These are phyloP conservation scores for Irpex lacteus DNA, from an alignment of 1,284 basidiomycete species.

Conservation along the genomic window DNA sequence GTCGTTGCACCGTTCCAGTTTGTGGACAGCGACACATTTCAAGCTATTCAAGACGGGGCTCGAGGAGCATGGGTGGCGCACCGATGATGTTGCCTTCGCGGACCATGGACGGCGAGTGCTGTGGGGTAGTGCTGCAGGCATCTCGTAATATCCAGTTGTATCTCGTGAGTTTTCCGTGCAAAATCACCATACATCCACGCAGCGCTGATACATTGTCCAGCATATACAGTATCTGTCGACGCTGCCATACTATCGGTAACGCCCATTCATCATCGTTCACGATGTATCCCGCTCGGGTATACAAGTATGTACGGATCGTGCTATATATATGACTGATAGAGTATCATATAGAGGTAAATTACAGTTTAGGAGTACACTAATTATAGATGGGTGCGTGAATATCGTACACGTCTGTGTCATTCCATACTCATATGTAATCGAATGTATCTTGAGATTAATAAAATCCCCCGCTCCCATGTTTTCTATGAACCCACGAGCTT, in stretches of 20 bases:
- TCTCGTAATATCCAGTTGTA: not conserved
- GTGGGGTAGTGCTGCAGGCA: slow-evolving; percentile 19
- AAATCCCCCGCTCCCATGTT: too few relatives aligned
- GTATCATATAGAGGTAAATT: not conserved
- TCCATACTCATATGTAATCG: not conserved
- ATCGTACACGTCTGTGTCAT: not conserved
- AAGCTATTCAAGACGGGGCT: slow-evolving; percentile 22
- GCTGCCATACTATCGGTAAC: not conserved
- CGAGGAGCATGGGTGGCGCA: slow-evolving; percentile 25
- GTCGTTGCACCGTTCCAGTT: slow-evolving; percentile 2
- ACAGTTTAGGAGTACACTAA: not conserved
- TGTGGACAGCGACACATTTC: slow-evolving; percentile 19
- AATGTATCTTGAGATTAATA: too few relatives aligned
- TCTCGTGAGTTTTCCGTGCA: not conserved
- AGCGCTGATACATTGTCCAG: too few relatives aligned
- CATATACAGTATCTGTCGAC: too few relatives aligned
- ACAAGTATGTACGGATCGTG: not conserved
- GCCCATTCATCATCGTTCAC: not conserved
- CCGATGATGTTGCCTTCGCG: slow-evolving; percentile 29
- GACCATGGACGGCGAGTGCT: slow-evolving; percentile 28
- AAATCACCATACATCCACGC: not conserved
- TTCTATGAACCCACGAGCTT: too few relatives aligned
- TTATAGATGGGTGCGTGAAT: not conserved
- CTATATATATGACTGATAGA: not conserved
- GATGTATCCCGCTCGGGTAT: not conserved